A percentile compares a stretch with the other conserved stretches of the same genome.
phyloP scores from a whole-genome alignment of 2,329 filamentous ascomycete species.

The Aspergillus clavatus region DNA sequence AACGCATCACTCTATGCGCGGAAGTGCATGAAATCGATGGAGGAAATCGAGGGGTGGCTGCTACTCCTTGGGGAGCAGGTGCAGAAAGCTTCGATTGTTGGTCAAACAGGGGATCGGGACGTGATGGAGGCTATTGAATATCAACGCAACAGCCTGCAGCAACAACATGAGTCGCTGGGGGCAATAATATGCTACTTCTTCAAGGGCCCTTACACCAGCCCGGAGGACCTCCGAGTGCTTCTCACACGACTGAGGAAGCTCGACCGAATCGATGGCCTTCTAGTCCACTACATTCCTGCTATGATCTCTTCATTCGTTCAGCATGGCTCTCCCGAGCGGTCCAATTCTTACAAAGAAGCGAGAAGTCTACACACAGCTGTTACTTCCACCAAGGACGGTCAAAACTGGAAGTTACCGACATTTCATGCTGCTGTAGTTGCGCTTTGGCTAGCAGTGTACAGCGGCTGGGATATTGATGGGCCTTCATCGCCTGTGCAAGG shows the following conservation, averaged over 20 bases:
- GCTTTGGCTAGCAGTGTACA: slow-evolving; percentile 93
- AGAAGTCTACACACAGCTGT: slow-evolving; percentile 66
- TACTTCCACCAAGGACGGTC: slow-evolving; percentile 60
- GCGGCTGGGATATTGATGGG: slow-evolving; percentile 76
- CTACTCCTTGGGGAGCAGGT: slow-evolving; percentile 70
- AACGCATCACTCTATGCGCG: slow-evolving; percentile 62
- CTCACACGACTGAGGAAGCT: slow-evolving; percentile 62
- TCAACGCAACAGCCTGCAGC: slow-evolving; percentile 71
- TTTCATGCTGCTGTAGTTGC: slow-evolving; percentile 73
- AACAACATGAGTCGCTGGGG: slow-evolving; percentile 84
- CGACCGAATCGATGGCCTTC: slow-evolving; percentile 69
- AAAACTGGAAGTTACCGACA: slow-evolving; percentile 66
- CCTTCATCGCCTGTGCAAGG: slow-evolving; percentile 55
- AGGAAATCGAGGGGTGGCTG: slow-evolving; percentile 70
- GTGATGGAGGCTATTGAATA: slow-evolving; percentile 73
- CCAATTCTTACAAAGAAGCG: slow-evolving; percentile 62
- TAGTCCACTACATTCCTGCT: slow-evolving; percentile 77
- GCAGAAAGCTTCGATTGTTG: slow-evolving; percentile 69
- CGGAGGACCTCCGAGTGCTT: slow-evolving; percentile 69
- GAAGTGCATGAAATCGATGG: slow-evolving; percentile 72
- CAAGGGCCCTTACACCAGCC: slow-evolving; percentile 65
- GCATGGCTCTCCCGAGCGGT: slow-evolving; percentile 73
- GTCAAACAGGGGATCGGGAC: slow-evolving; percentile 59
- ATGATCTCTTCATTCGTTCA: slow-evolving; percentile 71
- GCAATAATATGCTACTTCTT: slow-evolving; percentile 76